These are phyloP conservation scores for Serendipita sp. DNA, from an alignment of 768 basidiomycete genomes.

Conservation along the genomic window DNA sequence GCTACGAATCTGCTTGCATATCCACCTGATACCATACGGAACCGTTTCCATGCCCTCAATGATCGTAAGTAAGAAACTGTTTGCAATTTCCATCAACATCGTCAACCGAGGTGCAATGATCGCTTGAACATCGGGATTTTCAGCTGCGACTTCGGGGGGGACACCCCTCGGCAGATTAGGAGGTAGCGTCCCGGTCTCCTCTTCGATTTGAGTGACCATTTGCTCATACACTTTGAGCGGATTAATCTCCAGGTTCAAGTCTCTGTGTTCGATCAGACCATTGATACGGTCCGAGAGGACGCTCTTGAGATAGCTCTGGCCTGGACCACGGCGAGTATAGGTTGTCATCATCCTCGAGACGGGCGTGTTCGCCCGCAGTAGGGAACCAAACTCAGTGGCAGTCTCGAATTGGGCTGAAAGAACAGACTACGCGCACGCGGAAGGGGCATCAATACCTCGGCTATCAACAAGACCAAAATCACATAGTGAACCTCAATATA, in stretches of 20 bases:
- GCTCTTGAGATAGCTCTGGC: constrained; percentile 95
- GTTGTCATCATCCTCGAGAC: constrained; percentile 99
- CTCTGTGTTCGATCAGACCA: constrained; percentile 97
- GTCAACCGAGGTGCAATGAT: constrained; percentile 94
- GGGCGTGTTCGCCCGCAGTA: constrained; percentile 95
- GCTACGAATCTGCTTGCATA: constrained; percentile 98
- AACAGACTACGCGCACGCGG: constrained; percentile 51
- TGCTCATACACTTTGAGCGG: constrained; percentile 99
- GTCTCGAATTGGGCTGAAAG: constrained; percentile 98
- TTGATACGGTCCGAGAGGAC: constrained; percentile 97
- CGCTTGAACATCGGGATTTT: constrained; percentile 90
- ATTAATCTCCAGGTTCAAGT: constrained; percentile 97
- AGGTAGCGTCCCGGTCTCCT: constrained; percentile 86
- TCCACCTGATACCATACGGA: constrained; percentile 98
- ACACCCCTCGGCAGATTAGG: constrained; percentile 86
- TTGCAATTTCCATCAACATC: constrained; percentile 99
- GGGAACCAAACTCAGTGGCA: constrained; percentile 96
- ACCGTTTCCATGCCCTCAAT: constrained; percentile 98
- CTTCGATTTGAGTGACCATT: constrained; percentile 98
- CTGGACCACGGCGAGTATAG: constrained; percentile 95
- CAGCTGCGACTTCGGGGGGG: constrained; percentile 83
- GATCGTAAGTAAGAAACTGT: constrained; percentile 91
- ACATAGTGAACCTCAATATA: constrained; percentile 1
- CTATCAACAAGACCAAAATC: background rate
- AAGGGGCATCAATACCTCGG: background rate